phyloP scores from a whole-genome alignment of 2,329 filamentous ascomycete genomes.

The Colletotrichum magnum region DNA sequence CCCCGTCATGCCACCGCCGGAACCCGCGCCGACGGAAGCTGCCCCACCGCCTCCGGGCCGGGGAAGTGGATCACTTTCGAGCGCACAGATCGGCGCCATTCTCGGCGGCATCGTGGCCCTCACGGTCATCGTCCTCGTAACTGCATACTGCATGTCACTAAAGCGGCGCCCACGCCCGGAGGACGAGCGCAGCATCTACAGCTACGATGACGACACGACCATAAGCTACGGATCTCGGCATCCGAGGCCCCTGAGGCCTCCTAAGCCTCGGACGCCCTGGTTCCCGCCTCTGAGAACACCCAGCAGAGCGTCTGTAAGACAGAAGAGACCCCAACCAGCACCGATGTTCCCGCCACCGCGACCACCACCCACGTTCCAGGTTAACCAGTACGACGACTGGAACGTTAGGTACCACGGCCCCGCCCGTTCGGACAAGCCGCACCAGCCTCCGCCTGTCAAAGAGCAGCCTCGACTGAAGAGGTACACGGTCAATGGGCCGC shows the following conservation, averaged over 20 bases:
- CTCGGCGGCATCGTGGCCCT: slow-evolving; percentile 55
- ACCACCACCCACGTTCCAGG: background rate
- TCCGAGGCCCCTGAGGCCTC: no score
- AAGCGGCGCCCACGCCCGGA: background rate
- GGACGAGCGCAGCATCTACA: background rate
- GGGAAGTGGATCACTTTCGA: slow-evolving; percentile 46
- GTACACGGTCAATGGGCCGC: background rate
- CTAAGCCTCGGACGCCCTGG: background rate
- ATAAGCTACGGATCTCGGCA: background rate
- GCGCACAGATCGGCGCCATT: slow-evolving; percentile 57
- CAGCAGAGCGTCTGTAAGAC: background rate
- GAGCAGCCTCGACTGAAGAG: background rate
- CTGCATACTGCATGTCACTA: slow-evolving; percentile 49
- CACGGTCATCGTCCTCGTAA: slow-evolving; percentile 52
- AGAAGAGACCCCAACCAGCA: background rate
- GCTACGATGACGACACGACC: slow-evolving; percentile 24
- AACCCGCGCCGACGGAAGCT: slow-evolving; percentile 6
- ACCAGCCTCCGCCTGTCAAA: background rate
- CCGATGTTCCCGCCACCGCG: no score
- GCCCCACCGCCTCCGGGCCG: slow-evolving; percentile 37
- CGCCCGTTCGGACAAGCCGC: background rate
- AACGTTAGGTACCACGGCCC: background rate
- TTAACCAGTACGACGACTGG: background rate
- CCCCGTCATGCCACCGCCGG: slow-evolving; percentile 37
- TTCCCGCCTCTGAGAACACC: background rate